These are phyloP conservation scores for Neonectria hederae DNA, from an alignment of 2,329 filamentous ascomycete species.

Conservation along the genomic window DNA sequence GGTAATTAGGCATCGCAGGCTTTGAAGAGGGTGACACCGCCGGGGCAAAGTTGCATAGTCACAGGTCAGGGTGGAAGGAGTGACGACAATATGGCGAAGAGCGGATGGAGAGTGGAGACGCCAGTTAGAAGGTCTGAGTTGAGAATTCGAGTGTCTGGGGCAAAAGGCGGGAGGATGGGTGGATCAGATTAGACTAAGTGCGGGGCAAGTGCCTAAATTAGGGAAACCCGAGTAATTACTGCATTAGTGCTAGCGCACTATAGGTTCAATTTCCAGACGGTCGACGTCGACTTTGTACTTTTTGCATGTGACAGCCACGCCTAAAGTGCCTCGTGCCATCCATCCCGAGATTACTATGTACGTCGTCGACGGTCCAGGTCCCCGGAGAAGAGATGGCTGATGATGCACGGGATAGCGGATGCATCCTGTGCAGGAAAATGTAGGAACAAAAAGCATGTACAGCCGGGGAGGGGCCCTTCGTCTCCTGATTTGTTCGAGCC, in stretches of 20 bases:
- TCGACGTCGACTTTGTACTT: not conserved
- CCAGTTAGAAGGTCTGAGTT: too few species aligned
- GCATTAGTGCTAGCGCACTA: not conserved
- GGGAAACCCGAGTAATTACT: not conserved
- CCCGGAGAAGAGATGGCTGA: not conserved
- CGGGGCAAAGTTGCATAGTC: not conserved
- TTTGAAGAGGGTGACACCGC: not conserved
- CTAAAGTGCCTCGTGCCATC: conserved; percentile 5
- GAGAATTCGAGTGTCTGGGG: not conserved
- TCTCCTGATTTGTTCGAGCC: not conserved
- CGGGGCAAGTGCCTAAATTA: not conserved
- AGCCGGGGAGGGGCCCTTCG: not conserved
- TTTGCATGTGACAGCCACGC: not conserved
- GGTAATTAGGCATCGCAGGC: too few species aligned
- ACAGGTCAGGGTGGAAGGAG: not conserved
- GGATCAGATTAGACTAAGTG: not conserved
- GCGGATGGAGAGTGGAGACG: too few species aligned
- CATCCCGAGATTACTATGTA: conserved; percentile 1
- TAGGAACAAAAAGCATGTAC: not conserved
- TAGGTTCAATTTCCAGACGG: not conserved
- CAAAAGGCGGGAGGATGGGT: not conserved
- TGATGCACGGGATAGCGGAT: not conserved
- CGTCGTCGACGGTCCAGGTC: not conserved
- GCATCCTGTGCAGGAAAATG: not conserved
- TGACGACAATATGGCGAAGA: too few species aligned